Evolutionary conservation across 805 yeast genomes (phyloP), one percentile per base, ranked within the genome.

Genomic region (Ascoidea asiatica): DNA sequence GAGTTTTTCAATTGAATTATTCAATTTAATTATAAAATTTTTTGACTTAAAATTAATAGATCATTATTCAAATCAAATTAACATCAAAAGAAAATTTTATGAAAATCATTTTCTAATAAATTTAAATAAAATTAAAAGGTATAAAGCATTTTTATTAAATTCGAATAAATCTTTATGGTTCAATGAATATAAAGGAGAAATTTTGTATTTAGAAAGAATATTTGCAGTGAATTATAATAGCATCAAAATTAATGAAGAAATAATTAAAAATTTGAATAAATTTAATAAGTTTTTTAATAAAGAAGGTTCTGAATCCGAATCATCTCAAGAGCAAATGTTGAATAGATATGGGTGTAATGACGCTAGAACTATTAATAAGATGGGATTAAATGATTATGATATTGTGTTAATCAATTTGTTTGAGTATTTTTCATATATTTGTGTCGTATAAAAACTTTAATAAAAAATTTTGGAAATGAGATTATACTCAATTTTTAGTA

Each of bases 61-160:
- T 29, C 15, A 29, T 29, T 29, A 29, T 29, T 29, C 35, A 29
- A 29, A 3, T 15, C 35, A 29, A 29, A 8, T 15, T 5, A 15
- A 21, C 13, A 21, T 6, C 17, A 38, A 17, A 11, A 38, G 11
- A 18, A 19, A n/a, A 13, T 29, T 7, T 13, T 47, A 47, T 43
- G 44, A 42, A 19, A 39, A 36, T 19, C n/a, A n/a, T 5, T 39
- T 42, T 21, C 45, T 44, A 20, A 6, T 21, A 8, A 17, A n/a
- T 17, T 43, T 42, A 20, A 18, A 45, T 7, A 40, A 42, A 35
- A 45, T 23, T 17, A 20, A 45, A 17, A n/a, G 50, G n/a, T 45
- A 18, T 33, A 47, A 47, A 35, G 21, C 18, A 5, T 44, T 44
- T 21, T 23, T 45, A 15, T 40, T 47, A 13, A 22, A 37, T 19